These are phyloP conservation scores for Rhodamnia argentea DNA, from an alignment of 345 rosid genomes.

Conservation along the genomic window DNA sequence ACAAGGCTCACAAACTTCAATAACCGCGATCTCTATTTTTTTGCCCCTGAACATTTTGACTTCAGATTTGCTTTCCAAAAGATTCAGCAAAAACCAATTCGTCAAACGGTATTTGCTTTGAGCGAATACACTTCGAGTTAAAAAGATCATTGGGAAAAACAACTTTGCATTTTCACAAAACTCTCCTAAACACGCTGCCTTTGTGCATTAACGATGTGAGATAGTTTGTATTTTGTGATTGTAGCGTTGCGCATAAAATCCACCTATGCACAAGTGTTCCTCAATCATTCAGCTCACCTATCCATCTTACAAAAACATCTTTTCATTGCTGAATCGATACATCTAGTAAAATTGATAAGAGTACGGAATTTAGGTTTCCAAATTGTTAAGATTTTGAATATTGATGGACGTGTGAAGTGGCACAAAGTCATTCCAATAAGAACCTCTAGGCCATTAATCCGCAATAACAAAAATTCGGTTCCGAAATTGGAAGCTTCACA, in stretches of 20 bases:
- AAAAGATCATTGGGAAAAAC: background rate
- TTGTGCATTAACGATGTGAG: background rate
- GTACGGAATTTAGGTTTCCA: background rate
- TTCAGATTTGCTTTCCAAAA: background rate
- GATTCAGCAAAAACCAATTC: background rate
- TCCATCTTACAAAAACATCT: background rate
- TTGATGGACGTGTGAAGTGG: background rate
- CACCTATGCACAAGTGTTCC: background rate
- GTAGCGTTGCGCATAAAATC: background rate
- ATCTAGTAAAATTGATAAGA: background rate
- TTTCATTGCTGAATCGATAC: background rate
- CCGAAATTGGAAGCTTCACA: background rate
- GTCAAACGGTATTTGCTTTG: background rate
- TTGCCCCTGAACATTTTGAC: background rate
- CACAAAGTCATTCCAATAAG: background rate
- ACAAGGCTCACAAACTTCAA: background rate
- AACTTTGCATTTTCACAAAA: background rate
- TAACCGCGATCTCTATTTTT: too few species aligned
- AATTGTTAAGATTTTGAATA: background rate
- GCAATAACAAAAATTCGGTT: background rate
- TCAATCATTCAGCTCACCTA: background rate
- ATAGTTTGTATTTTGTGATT: background rate
- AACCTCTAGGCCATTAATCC: background rate
- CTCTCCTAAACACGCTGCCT: background rate
- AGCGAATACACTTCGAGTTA: background rate